Base-by-base conservation (phyloP, 2,329 filamentous ascomycete species). In the Fusarium sp. region DNA sequence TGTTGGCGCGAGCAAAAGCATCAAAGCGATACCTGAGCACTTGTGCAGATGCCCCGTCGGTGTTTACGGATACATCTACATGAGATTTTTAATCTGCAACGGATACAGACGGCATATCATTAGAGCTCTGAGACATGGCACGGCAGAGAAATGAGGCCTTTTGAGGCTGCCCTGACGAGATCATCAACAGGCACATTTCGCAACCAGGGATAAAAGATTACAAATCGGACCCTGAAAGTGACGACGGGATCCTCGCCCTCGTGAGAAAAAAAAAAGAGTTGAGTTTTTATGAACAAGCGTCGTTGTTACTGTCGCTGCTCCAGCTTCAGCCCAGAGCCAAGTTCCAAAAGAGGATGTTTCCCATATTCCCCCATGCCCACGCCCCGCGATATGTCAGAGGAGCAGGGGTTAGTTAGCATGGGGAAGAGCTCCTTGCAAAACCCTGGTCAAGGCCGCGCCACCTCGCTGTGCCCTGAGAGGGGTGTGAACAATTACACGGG, bases 71-170 rank as follows among this genome's bases (percentile, higher is more conserved):
- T 22, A 22, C 48, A 15, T 20, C 39, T 15, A 56, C 20, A 17
- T 28, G 39, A 26, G 30, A 39, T 17, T 40, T n/a, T 13, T 30
- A 35, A 26, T 46, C 22, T 47, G 17, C 17, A 26, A 17, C 44
- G 47, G 56, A 51, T 62, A 54, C 24, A 45, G 30, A 47, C 61
- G 48, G 55, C 40, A 55, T 30, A 33, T 48, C 17, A 30, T 41
- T n/a, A 20, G 26, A 39, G 24, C 40, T 15, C 17, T 39, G 20
- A 52, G 45, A 47, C 35, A 58, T 32, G 46, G 39, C 56, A 39
- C 43, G 56, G 56, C 20, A 41, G 39, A 39, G 47, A 64, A 67
- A 70, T 69, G 66, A 69, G 66, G 66, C 57, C 62, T 67, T 70
- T 56, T 44, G 44, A 51, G 57, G 57, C 44, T 50, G 24, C 39